These are phyloP conservation scores for Podospora anserina DNA, from an alignment of 495 filamentous ascomycete genomes.

Conservation along the genomic window DNA sequence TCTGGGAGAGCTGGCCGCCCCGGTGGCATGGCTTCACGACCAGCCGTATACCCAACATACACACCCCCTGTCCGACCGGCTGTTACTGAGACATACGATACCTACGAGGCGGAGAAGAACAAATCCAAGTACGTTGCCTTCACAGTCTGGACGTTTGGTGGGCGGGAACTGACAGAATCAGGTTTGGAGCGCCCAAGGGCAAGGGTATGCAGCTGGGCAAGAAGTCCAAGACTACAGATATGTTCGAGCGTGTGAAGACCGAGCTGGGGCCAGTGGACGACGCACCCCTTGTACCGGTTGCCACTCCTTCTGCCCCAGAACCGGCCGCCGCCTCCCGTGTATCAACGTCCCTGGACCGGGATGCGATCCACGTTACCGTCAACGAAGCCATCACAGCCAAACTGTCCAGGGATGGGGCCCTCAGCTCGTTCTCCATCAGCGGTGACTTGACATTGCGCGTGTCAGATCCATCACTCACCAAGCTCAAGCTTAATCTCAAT, in stretches of 20 bases:
- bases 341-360: conserved; percentile 66
- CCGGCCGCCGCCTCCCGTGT: conserved; percentile 56
- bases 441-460: conserved; percentile 89
- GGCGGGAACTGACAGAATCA: conserved; percentile 26
- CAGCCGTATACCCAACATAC: conserved; percentile 83
- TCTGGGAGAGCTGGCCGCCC: conserved; percentile 55
- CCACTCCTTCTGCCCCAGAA: conserved; percentile 55
- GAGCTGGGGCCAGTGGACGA: conserved; percentile 76
- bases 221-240: conserved; percentile 93
- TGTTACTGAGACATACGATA: conserved; percentile 79
- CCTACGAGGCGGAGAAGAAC: conserved; percentile 95
- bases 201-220: conserved; percentile 99
- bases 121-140: conserved; percentile 64
- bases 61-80: conserved; percentile 72
- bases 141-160: neutral
- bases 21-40: conserved; percentile 54
- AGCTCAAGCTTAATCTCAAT: conserved; percentile 76
- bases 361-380: conserved; percentile 80
- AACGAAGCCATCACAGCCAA: conserved; percentile 85
- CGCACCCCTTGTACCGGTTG: conserved; percentile 68
- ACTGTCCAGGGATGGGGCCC: conserved; percentile 76
- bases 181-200: conserved; percentile 66
- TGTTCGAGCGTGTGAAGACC: conserved; percentile 91
- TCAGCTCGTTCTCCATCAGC: conserved; percentile 81
- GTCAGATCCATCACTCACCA: conserved; percentile 79